Conservation (phyloP, 163 green algal species). For the Prototheca cutis region DNA sequence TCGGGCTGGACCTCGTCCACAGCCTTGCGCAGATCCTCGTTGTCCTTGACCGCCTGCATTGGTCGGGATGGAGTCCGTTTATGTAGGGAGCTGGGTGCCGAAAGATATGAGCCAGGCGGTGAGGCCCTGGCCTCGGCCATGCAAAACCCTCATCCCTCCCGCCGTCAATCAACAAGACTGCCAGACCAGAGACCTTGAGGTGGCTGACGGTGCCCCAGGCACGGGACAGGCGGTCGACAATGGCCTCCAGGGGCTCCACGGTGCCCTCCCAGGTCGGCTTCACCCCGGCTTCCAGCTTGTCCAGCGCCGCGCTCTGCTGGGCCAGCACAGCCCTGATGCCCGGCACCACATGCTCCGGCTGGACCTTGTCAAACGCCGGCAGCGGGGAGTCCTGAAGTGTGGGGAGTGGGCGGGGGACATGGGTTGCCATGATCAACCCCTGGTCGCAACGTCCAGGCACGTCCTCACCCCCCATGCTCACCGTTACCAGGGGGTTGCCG, state of each 20-base stretch:
- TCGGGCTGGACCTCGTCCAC: slow-evolving; percentile 73
- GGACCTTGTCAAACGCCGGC: slow-evolving; percentile 70
- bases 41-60: slow-evolving; percentile 67
- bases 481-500: too few species aligned
- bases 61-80: neutral
- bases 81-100: neutral
- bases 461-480: too few species aligned
- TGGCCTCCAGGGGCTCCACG: slow-evolving; percentile 76
- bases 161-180: neutral
- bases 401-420: neutral
- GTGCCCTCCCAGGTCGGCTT: slow-evolving; percentile 47
- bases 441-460: too few species aligned
- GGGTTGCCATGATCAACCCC: neutral
- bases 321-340: slow-evolving; percentile 56
- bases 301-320: slow-evolving; percentile 53
- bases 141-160: neutral
- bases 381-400: slow-evolving; percentile 44
- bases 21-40: slow-evolving; percentile 58
- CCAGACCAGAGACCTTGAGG: slow-evolving; percentile 63
- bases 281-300: slow-evolving; percentile 47
- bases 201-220: slow-evolving; percentile 86
- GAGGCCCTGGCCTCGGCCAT: neutral
- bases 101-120: too few species aligned
- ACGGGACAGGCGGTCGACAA: slow-evolving; percentile 68
- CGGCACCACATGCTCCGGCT: slow-evolving; percentile 85